Conservation (phyloP, 768 basidiomycete species). For the Boletales sp. region DNA sequence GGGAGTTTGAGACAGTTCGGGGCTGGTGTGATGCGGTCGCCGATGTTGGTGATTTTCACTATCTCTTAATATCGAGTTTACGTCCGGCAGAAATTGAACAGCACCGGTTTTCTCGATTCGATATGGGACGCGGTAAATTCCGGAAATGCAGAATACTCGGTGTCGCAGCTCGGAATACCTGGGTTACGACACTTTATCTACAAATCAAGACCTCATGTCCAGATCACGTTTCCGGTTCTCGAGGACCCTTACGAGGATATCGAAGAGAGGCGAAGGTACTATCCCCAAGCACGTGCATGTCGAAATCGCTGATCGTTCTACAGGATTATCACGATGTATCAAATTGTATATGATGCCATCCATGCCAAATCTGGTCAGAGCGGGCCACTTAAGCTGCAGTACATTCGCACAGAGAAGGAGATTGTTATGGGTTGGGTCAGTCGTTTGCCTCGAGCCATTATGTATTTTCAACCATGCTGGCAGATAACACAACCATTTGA, state of each 20-base stretch:
- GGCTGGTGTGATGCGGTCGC: conserved; percentile 69
- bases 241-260: conserved; percentile 77
- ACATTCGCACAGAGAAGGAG: conserved; percentile 81
- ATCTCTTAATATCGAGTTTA: not conserved
- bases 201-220: conserved; percentile 86
- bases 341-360: conserved; percentile 81
- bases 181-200: conserved; percentile 94
- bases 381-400: conserved; percentile 80
- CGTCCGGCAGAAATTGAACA: conserved; percentile 54
- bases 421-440: conserved; percentile 93
- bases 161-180: conserved; percentile 78
- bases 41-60: conserved; percentile 39
- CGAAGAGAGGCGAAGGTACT: conserved; percentile 59
- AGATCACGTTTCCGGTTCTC: conserved; percentile 81
- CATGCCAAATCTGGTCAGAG: conserved; percentile 88
- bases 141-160: conserved; percentile 58
- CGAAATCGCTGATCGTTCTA: conserved; percentile 3
- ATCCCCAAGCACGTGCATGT: not conserved
- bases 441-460: not conserved
- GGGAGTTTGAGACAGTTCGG: conserved; percentile 82
- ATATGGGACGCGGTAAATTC: conserved; percentile 46
- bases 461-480: not conserved
- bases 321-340: conserved; percentile 85
- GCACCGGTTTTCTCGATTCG: conserved; percentile 52
- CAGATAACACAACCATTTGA: conserved; percentile 95